Base-by-base conservation (phyloP, 2,329 filamentous ascomycete species). In the Didymella pinodella region DNA sequence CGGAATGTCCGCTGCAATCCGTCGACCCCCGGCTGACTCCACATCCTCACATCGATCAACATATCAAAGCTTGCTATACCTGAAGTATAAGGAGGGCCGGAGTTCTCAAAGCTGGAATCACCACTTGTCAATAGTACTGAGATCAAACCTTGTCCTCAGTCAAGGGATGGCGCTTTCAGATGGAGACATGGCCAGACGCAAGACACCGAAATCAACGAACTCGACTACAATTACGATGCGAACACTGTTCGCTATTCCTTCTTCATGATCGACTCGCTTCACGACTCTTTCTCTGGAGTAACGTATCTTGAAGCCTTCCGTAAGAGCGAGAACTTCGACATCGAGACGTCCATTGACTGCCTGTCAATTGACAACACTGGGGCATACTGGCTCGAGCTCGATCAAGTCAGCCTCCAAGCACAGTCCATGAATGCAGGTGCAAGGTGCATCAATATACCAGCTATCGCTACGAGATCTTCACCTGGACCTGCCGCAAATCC, bases 81-180 rank as follows among this genome's bases (percentile, higher is more conserved):
- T 7, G 31, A 40, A 5, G 32, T 40, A 7, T 6, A 48, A 20
- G 38, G 26, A 14, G 22, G 46, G 11, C 53, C 31, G 22, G 53
- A 55, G 5, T 45, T 49, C n/a, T 55, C 53, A 11, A 55, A 31
- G 7, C 5, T 49, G 20, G 46, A 49, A 7, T 16, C 45, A 1
- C 49, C 28, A 1, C 38, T 55, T n/a, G 46, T 45, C 20, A 49
- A 16, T 7, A 22, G 38, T 1, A 14, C 10, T 32, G 52, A 49
- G 31, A 49, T 55, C 22, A 22, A 45, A 34, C 28, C 46, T 34
- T 3, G 32, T 16, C 32, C 14, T 4, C 12, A 16, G 12, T 16
- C 32, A 16, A 16, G 32, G 14, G 32, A 34, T 34, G 32, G 12
- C 14, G 32, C 4, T 16, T 4, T 16, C 32, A 16, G 4, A 5